Base-by-base conservation (phyloP, 305 asterid genomes). In the Fraxinus platypoda region DNA sequence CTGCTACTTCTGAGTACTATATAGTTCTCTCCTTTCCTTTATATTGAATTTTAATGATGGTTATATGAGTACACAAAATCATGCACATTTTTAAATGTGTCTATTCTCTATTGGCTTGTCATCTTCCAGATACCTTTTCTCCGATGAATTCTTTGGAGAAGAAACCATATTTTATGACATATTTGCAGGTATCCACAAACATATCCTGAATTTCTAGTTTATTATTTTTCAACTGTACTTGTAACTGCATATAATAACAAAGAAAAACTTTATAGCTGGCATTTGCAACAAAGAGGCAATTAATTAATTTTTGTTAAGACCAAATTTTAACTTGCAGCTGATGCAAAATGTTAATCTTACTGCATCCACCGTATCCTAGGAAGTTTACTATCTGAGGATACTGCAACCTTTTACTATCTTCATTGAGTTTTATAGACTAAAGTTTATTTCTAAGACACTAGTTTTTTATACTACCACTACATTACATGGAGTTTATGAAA, bases 1-100 rank as follows among this genome's bases (percentile, higher is more conserved):
- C 98, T 80, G 98, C 99, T 89, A 91, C 99, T 85, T 95, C 98
- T 19, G 98, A 96, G 99, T 96, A 94, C 66, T 79, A 75, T 80
- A 70, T 62, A 57, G 70, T 74, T 62, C 38, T 83, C 82, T 80
- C 38, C 30, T 71, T 75, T 72, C 70, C 38, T 71, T 84, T 57
- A 70, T 41, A 34, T 68, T 79, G 68, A 62, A 41, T 38, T 57
- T 70, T 46, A 77, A 38, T 83, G 82, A 6, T 70, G 59, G 41
- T 57, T 76, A 62, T 74, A 43, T 12, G 52, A 78, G 71, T 72
- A 38, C 23, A 17, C 34, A 72, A 54, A 57, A 54, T 46, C 25
- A 17, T 46, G 5, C 75, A 41, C 78, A 78, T 86, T 79, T 80
- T 62, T 72, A 38, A 74, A 59, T 82, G 71, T 78, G 57, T 80